Evolutionary conservation across 1,139 yeast species (phyloP), one percentile per base, ranked within the genome.

Genomic region (Kurtzmaniella quercitrusa): DNA sequence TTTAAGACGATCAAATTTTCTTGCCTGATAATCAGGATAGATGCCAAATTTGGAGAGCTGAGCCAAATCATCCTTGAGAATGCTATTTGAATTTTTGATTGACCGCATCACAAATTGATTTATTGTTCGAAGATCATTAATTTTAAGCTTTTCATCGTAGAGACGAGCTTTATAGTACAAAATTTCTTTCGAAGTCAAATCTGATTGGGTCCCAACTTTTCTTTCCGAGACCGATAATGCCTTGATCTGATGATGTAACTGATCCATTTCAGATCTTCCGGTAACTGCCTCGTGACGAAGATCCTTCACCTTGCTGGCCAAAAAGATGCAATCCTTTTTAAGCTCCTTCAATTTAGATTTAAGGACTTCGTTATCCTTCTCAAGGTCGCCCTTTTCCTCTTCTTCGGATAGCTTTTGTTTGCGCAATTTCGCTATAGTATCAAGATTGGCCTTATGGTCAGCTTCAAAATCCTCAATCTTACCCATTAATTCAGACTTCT

Each of bases 61-160:
- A 35, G 62, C 60, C 42, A 78, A 58, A 46, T 74, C 81, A 38
- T 65, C 60, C 32, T 64, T 61, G 37, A 75, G 55, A 41, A 61
- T 54, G 2, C 62, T 56, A 44, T 71, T 71, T 12, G 78, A 71
- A 40, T 69, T 66, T 43, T 67, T 69, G 37, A 80, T 67, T 18
- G 80, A 71, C 38, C 66, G 57, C 41, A 70, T 59, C 46, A 77
- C 67, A 53, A 72, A 81, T 12, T 65, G 55, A 49, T 80, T 76
- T 70, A 80, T 70, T 50, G 76, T 66, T 46, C 65, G 68, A 47
- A 81, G 68, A 53, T 82, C 88, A 34, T 65, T 60, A 44, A 75
- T 61, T 53, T 64, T 60, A 45, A 68, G 36, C 45, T 62, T 64
- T 41, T 66, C 48, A 45, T 71, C 76, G 44, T 61, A 60, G 38